A percentile compares a stretch with the other conserved stretches of the same genome.
Evolutionary conservation across 441 rosid species (phyloP).

Genomic region (Iberis amara): DNA sequence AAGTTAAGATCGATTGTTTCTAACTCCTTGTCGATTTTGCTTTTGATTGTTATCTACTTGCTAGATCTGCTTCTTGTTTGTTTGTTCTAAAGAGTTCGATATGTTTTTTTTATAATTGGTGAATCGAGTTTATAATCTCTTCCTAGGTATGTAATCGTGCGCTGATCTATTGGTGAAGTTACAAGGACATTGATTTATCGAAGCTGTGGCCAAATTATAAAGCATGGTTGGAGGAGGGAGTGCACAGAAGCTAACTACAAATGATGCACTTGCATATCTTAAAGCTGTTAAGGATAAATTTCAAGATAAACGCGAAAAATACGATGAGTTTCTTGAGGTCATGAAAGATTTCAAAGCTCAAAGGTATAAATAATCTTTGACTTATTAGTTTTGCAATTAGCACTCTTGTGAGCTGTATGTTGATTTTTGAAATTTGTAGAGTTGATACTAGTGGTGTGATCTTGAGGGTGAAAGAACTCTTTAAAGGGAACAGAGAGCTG

Average conservation of each 20-base stretch:
- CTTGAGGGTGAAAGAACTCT: constrained; percentile 85
- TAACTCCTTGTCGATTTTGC: constrained; percentile 25
- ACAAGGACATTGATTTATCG: constrained; percentile 22
- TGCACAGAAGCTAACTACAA: constrained; percentile 78
- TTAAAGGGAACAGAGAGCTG: constrained; percentile 79
- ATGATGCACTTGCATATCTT: constrained; percentile 90
- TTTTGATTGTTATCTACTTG: constrained; percentile 42
- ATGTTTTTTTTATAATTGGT: constrained; percentile 1
- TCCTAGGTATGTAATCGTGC: background rate
- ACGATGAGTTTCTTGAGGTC: constrained; percentile 93
- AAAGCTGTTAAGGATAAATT: constrained; percentile 93
- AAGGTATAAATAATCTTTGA: constrained; percentile 42
- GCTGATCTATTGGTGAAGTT: constrained; percentile 25
- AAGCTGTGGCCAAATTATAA: constrained; percentile 64
- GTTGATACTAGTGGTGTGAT: constrained; percentile 92
- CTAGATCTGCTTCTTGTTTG: constrained; percentile 29
- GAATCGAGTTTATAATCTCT: background rate
- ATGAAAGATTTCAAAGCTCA: constrained; percentile 98
- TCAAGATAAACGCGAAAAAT: constrained; percentile 82
- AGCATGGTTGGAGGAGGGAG: constrained; percentile 47
- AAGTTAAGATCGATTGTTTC: constrained; percentile 29
- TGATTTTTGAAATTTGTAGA: constrained; percentile 37
- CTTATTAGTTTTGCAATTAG: background rate
- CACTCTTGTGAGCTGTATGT: constrained; percentile 9
- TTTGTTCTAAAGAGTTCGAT: constrained; percentile 26